Conservation (phyloP, 1,139 yeast species). For the Magnusiomyces clavatus region DNA sequence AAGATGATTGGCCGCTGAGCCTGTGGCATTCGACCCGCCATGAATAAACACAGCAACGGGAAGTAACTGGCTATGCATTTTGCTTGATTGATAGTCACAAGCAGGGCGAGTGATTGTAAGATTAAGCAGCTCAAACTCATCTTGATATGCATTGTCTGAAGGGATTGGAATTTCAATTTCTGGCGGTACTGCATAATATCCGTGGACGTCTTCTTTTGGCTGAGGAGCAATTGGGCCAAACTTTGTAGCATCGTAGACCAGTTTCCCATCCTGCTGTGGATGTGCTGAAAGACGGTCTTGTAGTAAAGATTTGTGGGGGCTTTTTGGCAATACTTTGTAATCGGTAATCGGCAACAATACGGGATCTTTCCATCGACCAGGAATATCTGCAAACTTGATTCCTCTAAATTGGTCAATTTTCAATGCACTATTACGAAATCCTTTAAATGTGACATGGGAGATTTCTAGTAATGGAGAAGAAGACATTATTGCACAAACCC, state of each 20-base stretch:
- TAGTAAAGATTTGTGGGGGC: neutral
- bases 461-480: too few relatives aligned
- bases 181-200: conserved; percentile 11
- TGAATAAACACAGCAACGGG: conserved; percentile 28
- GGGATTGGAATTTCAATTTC: conserved; percentile 6
- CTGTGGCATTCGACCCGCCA: conserved; percentile 25
- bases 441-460: too few relatives aligned
- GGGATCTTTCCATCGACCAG: conserved; percentile 12
- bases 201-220: conserved; percentile 11
- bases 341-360: neutral
- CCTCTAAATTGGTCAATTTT: conserved; percentile 13
- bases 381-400: conserved; percentile 11
- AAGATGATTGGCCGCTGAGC: conserved; percentile 14
- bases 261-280: neutral
- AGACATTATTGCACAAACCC: too few relatives aligned
- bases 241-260: conserved; percentile 11
- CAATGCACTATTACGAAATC: too few relatives aligned
- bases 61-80: conserved; percentile 11
- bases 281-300: neutral
- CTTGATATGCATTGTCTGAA: conserved; percentile 8
- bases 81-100: neutral
- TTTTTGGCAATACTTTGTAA: neutral
- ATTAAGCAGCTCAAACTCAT: conserved; percentile 21
- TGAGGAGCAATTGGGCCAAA: conserved; percentile 13
- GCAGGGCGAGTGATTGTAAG: conserved; percentile 20